Evolutionary conservation across 805 yeast species (phyloP).

Genomic region (Saccharomycopsis oosterbeekiorum): DNA sequence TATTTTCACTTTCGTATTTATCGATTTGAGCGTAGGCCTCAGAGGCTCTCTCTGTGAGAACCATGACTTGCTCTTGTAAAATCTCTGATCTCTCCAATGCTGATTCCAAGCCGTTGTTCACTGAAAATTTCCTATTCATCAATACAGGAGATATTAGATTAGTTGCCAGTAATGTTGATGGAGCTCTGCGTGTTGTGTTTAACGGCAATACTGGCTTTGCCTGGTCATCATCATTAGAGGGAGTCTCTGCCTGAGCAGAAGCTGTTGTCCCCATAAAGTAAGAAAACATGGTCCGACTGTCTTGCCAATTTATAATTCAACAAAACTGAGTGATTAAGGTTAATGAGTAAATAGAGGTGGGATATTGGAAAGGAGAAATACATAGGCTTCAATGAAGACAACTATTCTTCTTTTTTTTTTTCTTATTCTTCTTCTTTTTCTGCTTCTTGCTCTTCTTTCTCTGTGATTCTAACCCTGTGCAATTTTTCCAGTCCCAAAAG

Average conservation of each 20-base stretch:
- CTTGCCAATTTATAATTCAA: background rate
- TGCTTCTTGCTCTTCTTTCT: background rate
- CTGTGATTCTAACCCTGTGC: background rate
- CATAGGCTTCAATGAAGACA: background rate
- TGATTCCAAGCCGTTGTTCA: slow-evolving; percentile 12
- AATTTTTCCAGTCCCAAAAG: background rate
- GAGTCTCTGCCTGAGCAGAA: background rate
- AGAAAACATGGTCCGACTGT: slow-evolving; percentile 4
- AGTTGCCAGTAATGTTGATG: background rate
- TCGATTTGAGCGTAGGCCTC: slow-evolving; percentile 18
- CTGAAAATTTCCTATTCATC: background rate
- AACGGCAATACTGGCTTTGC: background rate
- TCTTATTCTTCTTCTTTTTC: no score
- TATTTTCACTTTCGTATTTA: slow-evolving; percentile 13
- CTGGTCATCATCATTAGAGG: background rate
- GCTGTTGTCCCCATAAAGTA: slow-evolving; percentile 3
- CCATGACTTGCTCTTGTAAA: slow-evolving; percentile 17
- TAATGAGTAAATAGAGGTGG: background rate
- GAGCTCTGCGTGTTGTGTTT: background rate
- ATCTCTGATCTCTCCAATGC: slow-evolving; percentile 19
- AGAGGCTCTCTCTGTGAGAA: slow-evolving; percentile 17
- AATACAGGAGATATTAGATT: background rate
- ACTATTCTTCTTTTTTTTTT: background rate
- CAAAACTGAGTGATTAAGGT: background rate
- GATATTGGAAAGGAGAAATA: background rate